Evolutionary conservation across 108 stramenopile species (phyloP).

Genomic region (Pseudonitzschia multistriata): DNA sequence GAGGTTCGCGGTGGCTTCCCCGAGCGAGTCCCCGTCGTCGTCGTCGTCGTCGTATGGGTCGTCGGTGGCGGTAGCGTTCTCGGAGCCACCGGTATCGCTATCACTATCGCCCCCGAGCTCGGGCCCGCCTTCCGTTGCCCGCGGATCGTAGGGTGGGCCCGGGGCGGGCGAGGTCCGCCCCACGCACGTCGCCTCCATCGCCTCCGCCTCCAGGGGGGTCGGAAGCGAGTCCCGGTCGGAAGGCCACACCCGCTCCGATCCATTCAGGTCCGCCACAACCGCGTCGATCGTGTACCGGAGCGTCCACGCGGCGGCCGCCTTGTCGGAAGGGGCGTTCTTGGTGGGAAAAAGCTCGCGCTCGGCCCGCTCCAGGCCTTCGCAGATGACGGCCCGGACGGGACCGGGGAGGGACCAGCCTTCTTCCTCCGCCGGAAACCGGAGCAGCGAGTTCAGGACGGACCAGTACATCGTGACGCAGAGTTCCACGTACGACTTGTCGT

Average conservation of each 20-base stretch:
- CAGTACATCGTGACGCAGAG: neutral
- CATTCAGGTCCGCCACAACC: neutral
- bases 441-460: conserved; percentile 1
- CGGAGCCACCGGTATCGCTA: too few species aligned
- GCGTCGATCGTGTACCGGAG: conserved; percentile 8
- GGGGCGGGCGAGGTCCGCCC: neutral
- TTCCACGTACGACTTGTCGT: neutral
- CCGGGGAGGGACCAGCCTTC: neutral
- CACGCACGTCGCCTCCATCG: neutral
- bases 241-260: neutral
- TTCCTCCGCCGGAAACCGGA: neutral
- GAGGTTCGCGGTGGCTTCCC: too few species aligned
- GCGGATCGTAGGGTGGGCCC: neutral
- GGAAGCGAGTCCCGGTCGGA: neutral
- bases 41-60: too few species aligned
- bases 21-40: too few species aligned
- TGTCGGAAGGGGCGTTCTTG: neutral
- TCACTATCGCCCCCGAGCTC: too few species aligned
- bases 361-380: neutral
- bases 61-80: too few species aligned
- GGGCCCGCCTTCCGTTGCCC: too few species aligned
- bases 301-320: neutral
- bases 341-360: neutral
- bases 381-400: neutral
- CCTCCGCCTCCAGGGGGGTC: neutral